phyloP scores from a whole-genome alignment of 2,329 filamentous ascomycete species.

The Fusarium luffae region DNA sequence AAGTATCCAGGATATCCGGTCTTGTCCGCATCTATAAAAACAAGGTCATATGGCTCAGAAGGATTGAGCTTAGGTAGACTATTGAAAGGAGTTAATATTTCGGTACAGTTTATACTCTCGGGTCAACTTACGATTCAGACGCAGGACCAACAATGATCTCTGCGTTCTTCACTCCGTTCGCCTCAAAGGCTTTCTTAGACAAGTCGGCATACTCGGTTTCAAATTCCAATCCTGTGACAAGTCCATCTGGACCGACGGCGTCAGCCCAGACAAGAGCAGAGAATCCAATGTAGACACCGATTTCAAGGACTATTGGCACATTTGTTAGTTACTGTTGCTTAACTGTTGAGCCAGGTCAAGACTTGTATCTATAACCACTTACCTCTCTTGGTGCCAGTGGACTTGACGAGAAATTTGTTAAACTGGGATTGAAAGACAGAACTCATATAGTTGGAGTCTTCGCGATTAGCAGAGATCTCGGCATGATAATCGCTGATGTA shows the following conservation, averaged over 20 bases:
- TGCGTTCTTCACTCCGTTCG: conserved; percentile 56
- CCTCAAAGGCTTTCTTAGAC: conserved; percentile 54
- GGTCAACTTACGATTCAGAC: conserved; percentile 55
- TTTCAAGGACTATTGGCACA: conserved; percentile 56
- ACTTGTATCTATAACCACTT: background rate
- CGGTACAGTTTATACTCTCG: no score
- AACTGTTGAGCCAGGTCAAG: background rate
- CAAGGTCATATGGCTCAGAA: conserved; percentile 59
- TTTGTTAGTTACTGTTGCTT: background rate
- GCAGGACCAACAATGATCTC: conserved; percentile 61
- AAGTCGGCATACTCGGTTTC: conserved; percentile 56
- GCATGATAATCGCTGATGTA: conserved; percentile 58
- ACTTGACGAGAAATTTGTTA: conserved; percentile 55
- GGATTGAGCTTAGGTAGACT: conserved; percentile 48
- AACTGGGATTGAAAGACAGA: conserved; percentile 57
- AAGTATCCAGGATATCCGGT: conserved; percentile 62
- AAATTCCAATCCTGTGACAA: conserved; percentile 60
- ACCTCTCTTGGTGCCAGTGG: conserved; percentile 56
- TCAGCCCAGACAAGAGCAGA: conserved; percentile 62
- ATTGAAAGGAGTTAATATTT: background rate
- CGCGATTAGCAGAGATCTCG: conserved; percentile 36
- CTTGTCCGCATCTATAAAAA: conserved; percentile 67
- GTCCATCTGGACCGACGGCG: conserved; percentile 57
- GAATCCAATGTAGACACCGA: conserved; percentile 62
- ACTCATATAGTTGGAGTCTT: conserved; percentile 53